Evolutionary conservation across 768 basidiomycete genomes (phyloP), one percentile per base, ranked within the genome.

Genomic region (Xerocomellus intermedius): DNA sequence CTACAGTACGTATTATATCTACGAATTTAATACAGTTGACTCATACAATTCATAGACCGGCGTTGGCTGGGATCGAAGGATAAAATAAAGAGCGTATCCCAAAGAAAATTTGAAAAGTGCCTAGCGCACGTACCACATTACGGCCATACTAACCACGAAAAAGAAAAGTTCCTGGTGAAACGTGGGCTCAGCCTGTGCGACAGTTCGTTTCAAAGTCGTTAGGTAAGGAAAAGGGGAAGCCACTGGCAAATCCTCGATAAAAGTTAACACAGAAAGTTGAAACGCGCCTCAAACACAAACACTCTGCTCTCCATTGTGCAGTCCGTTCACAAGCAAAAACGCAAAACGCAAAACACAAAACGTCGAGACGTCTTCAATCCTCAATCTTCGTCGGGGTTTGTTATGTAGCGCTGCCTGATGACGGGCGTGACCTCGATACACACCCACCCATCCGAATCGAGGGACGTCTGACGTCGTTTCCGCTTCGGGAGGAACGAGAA

Each of bases 391-490:
- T 32, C 61, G 7, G 50, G 52, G 35, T 58, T 19, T 7, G 58
- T 36, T 1, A 71, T 42, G 28, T 50, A 57, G 19, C 44, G 66
- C 44, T 68, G 59, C 38, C 47, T 43, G 30, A 71, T 62, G 44
- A 54, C 16, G 4, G 69, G 67, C 7, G 58, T 66, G 26, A 73
- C 48, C 5, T 73, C 69, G 51, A 71, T 59, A 39, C 57, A 66
- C 19, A 71, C 64, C 69, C 71, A 71, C 10, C 68, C 71, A 1
- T 65, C 70, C 32, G 56, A 58, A 28, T 37, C 66, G 10, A 35
- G 37, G 8, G 56, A 59, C 4, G 55, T 17, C 37, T 37, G 54
- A 24, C 54, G 65, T n/a, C 21, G 19, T 19, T 56, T 65, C 28
- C 69, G 60, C 37, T 47, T 61, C 9, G 56, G 52, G 0, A 69